Evolutionary conservation across 2,329 filamentous ascomycete species (phyloP).

Genomic region (Aspergillus costaricaensis): DNA sequence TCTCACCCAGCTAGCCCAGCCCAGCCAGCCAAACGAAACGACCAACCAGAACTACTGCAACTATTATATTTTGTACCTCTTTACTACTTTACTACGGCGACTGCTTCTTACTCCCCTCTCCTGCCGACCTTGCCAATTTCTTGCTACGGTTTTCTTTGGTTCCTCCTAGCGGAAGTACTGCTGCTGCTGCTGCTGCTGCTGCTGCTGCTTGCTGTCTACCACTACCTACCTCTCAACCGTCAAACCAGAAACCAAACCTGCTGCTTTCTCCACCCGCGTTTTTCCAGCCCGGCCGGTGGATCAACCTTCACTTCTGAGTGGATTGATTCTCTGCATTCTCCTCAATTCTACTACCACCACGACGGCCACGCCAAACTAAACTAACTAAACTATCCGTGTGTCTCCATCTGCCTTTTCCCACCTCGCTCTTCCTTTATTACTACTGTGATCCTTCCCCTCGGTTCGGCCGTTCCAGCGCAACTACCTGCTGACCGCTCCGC

Average conservation of each 20-base stretch:
- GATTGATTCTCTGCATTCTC: background rate
- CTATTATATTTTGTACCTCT: background rate
- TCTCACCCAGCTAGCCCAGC: background rate
- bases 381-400: slow-evolving; percentile 1
- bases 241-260: slow-evolving; percentile 5
- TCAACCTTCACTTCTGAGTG: background rate
- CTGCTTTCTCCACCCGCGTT: slow-evolving; percentile 2
- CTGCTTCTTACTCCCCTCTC: too few relatives aligned
- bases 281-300: slow-evolving; percentile 8
- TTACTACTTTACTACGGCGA: too few relatives aligned
- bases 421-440: slow-evolving; percentile 6
- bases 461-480: slow-evolving; percentile 7
- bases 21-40: background rate
- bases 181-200: background rate
- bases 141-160: too few relatives aligned
- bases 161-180: too few relatives aligned
- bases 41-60: background rate
- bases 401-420: slow-evolving; percentile 5
- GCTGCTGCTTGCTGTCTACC: background rate
- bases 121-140: too few relatives aligned
- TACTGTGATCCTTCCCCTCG: slow-evolving; percentile 6
- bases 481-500: slow-evolving; percentile 8
- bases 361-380: slow-evolving; percentile 1
- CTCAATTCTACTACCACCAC: slow-evolving; percentile 6
- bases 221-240: background rate